Base-by-base conservation (phyloP, 305 asterid genomes). In the Stenogyne calaminthoides region DNA sequence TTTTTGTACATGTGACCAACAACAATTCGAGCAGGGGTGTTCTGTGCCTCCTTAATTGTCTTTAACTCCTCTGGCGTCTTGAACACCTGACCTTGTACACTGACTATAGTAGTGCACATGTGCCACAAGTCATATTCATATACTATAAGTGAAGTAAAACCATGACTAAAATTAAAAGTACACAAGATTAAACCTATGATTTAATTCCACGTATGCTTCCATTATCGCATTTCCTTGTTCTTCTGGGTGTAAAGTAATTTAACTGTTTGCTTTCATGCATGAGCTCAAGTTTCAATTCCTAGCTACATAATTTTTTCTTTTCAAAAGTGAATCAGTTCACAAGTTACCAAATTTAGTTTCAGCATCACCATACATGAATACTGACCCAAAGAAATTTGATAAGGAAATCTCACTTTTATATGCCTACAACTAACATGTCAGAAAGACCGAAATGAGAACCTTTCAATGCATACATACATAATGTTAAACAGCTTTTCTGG, bases 1-100 rank as follows among this genome's bases (percentile, higher is more conserved):
- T 7, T 46, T 86, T 91, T 91, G 69, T 69, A 86, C 92, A 88
- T 46, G 29, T 72, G 65, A 0, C 83, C 83, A 51, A 63, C 83
- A 1, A 94, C 94, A 0, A 82, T 44, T 34, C 52, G 73, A 7
- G 97, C 94, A 3, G 84, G 96, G 0, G 80, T 58, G 65, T 89
- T 91, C 39, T 88, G 92, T 0, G 96, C 87, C 0, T 84, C 90
- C 64, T 89, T 91, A 0, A 84, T 63, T 2, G 91, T 84, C 11
- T 64, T 78, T 69, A 84, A 85, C 2, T 19, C 66, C 8, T 40
- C 60, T 3, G 92, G 88, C 2, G 90, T 78, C 54, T 69, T 39
- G 39, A 91, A 91, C 1, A 49, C 5, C 15, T 60, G 70, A 0
- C 84, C 96, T 2, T 72, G 67, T 3, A 89, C 84, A 6, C 65